Evolutionary conservation across 441 rosid genomes (phyloP).

Genomic region (California macrophylla): DNA sequence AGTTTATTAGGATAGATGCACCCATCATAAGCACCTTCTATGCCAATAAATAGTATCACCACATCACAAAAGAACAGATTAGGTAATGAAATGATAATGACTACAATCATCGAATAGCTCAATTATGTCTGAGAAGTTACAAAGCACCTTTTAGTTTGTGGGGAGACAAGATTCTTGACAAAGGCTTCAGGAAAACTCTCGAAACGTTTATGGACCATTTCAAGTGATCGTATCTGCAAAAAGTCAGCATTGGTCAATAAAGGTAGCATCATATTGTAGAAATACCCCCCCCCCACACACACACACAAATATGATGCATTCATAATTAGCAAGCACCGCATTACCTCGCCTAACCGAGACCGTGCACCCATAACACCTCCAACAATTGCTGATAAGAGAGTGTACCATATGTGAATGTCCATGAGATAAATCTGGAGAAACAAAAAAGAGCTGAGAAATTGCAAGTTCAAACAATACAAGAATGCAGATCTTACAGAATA

Average conservation of each 20-base stretch:
- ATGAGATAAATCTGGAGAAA: constrained; percentile 70
- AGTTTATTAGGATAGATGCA: neutral
- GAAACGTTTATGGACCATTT: constrained; percentile 96
- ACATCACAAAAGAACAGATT: neutral
- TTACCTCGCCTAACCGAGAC: constrained; percentile 96
- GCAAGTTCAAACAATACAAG: neutral
- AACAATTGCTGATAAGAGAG: constrained; percentile 80
- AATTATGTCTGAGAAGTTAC: constrained; percentile 5
- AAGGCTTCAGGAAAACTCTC: constrained; percentile 97
- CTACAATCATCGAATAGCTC: neutral
- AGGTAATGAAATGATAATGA: neutral
- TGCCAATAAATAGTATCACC: neutral
- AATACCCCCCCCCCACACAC: neutral
- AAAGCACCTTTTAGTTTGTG: constrained; percentile 49
- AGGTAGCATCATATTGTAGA: neutral
- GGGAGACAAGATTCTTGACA: constrained; percentile 73
- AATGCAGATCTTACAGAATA: neutral
- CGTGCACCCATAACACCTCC: constrained; percentile 99
- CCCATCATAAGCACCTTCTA: neutral
- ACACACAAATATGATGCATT: neutral
- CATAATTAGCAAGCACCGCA: constrained; percentile 7
- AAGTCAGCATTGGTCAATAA: constrained; percentile 12
- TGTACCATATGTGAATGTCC: constrained; percentile 96
- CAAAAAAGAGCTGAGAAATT: neutral
- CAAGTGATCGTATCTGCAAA: constrained; percentile 78